A percentile compares a stretch with the other conserved stretches of the same genome.
These are phyloP conservation scores for Vaucheria bursata DNA, from an alignment of 352 stramenopile species.

Conservation along the genomic window DNA sequence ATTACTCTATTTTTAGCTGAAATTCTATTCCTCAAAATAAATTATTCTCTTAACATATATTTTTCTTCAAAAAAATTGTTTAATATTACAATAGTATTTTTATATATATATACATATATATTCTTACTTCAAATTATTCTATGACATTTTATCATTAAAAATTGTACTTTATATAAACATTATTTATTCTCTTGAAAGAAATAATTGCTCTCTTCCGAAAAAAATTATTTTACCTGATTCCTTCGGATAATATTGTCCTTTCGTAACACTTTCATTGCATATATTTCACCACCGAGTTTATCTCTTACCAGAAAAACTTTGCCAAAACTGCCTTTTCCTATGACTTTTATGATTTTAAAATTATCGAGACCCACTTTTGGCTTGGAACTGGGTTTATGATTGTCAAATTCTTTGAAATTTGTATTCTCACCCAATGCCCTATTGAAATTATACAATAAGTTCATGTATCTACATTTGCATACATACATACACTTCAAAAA, in stretches of 20 bases:
- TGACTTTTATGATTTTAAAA: conserved; percentile 92
- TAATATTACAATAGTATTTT: no score
- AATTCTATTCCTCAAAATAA: no score
- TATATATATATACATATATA: no score
- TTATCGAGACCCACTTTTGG: conserved; percentile 70
- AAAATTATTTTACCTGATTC: conserved; percentile 79
- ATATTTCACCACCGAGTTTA: conserved; percentile 78
- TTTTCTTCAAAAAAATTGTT: no score
- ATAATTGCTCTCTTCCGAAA: no score
- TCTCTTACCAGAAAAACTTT: conserved; percentile 91
- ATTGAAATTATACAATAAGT: not conserved
- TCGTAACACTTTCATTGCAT: conserved; percentile 96
- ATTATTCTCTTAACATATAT: no score
- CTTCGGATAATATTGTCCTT: conserved; percentile 98
- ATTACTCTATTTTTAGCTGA: no score
- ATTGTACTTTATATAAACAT: no score
- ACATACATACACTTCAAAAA: not conserved
- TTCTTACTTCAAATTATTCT: no score
- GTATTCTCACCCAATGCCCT: not conserved
- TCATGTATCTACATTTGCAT: not conserved
- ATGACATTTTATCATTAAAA: no score
- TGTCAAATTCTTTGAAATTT: not conserved
- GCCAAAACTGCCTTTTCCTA: conserved; percentile 84
- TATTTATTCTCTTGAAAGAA: no score
- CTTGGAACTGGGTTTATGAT: conserved; percentile 15